These are phyloP conservation scores for Singerocomus inundabilis DNA, from an alignment of 1,284 basidiomycete species.

Conservation along the genomic window DNA sequence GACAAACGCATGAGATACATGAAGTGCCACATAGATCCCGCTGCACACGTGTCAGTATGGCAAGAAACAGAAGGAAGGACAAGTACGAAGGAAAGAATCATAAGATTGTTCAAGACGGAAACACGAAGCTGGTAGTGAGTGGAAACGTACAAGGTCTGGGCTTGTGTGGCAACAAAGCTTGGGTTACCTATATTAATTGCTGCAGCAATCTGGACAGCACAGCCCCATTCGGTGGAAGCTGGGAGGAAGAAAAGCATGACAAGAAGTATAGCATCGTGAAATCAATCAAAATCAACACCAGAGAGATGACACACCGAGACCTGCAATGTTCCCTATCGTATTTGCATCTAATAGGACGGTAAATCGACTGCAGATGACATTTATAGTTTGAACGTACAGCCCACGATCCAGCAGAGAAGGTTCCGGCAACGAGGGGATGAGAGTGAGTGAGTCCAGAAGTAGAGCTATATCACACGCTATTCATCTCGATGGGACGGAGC, in stretches of 20 bases:
- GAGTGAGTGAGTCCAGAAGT: constrained; percentile 75
- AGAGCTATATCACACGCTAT: constrained; percentile 45
- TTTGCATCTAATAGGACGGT: constrained; percentile 54
- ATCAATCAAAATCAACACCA: background rate
- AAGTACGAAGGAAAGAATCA: background rate
- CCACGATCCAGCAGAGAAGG: constrained; percentile 74
- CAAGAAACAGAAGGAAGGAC: background rate
- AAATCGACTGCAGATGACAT: background rate
- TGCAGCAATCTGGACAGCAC: constrained; percentile 69
- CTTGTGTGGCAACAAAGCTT: constrained; percentile 51
- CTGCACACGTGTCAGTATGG: too few species aligned
- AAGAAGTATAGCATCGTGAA: background rate
- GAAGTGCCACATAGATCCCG: constrained; percentile 41
- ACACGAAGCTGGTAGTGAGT: background rate
- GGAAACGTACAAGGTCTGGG: constrained; percentile 55
- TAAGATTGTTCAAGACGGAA: background rate
- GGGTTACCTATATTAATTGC: constrained; percentile 58
- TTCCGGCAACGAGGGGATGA: constrained; percentile 65
- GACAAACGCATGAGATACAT: constrained; percentile 57
- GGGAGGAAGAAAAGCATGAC: background rate
- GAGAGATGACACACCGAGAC: constrained; percentile 37
- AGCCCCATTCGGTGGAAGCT: constrained; percentile 79
- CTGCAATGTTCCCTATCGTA: constrained; percentile 67
- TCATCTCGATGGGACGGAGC: background rate
- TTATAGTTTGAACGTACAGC: constrained; percentile 49